Evolutionary conservation across 495 filamentous ascomycete species (phyloP).

Genomic region (Rhypophila decipiens): DNA sequence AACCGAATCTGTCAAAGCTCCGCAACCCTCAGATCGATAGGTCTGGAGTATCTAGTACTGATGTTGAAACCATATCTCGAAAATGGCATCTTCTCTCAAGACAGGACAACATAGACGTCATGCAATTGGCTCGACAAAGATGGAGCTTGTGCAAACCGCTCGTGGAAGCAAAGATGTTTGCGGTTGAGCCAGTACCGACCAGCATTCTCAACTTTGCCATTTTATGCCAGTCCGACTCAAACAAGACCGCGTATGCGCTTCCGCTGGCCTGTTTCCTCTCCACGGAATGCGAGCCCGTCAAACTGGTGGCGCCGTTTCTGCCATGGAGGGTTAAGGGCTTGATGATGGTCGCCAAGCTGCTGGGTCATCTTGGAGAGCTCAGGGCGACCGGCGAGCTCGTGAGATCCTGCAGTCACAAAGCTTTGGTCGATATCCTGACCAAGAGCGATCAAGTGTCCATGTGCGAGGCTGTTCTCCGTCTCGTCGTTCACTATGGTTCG

Average conservation of each 20-base stretch:
- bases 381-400: conserved; percentile 14
- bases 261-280: conserved; percentile 32
- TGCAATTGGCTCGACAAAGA: conserved; percentile 11
- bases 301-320: conserved; percentile 30
- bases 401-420: conserved; percentile 13
- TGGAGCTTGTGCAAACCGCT: conserved; percentile 34
- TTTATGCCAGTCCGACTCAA: conserved; percentile 12
- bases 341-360: conserved; percentile 31
- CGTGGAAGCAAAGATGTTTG: conserved; percentile 30
- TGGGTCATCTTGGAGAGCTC: conserved; percentile 24
- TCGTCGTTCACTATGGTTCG: conserved; percentile 25
- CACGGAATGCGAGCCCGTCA: conserved; percentile 30
- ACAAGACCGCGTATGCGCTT: conserved; percentile 25
- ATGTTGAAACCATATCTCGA: conserved; percentile 20
- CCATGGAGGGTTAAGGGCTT: conserved; percentile 30
- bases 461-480: conserved; percentile 30
- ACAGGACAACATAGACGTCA: conserved; percentile 4
- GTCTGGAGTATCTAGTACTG: conserved; percentile 7
- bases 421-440: conserved; percentile 18
- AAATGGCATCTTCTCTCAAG: conserved; percentile 9
- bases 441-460: conserved; percentile 35
- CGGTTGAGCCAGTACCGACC: conserved; percentile 31
- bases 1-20: conserved; percentile 16
- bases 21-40: conserved; percentile 19
- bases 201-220: conserved; percentile 19